Evolutionary conservation across 2,329 filamentous ascomycete species (phyloP).

Genomic region (Alternaria tenuissima): DNA sequence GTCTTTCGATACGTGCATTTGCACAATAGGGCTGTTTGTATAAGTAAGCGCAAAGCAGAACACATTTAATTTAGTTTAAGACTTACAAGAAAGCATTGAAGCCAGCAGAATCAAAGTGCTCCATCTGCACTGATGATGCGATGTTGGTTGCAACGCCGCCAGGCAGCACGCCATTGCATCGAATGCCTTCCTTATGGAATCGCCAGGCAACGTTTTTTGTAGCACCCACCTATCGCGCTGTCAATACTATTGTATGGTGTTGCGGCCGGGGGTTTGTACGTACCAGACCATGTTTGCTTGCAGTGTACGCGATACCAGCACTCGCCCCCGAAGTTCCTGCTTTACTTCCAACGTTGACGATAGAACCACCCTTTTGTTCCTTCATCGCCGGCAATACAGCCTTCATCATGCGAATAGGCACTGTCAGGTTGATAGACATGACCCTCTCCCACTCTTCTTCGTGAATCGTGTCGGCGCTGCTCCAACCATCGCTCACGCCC

Average conservation of each 20-base stretch:
- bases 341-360: slow-evolving; percentile 53
- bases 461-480: slow-evolving; percentile 50
- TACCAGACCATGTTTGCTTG: slow-evolving; percentile 56
- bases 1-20: slow-evolving; percentile 35
- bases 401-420: slow-evolving; percentile 56
- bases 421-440: slow-evolving; percentile 55
- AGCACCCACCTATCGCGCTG: slow-evolving; percentile 48
- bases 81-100: slow-evolving; percentile 34
- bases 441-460: slow-evolving; percentile 54
- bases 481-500: slow-evolving; percentile 55
- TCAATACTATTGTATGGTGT: neutral
- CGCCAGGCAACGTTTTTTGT: slow-evolving; percentile 60
- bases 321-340: slow-evolving; percentile 49
- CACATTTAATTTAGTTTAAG: neutral
- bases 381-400: slow-evolving; percentile 55
- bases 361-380: slow-evolving; percentile 50
- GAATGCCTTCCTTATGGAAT: slow-evolving; percentile 56
- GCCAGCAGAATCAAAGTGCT: slow-evolving; percentile 31
- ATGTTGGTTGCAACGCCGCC: slow-evolving; percentile 44
- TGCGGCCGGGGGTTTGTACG: slow-evolving; percentile 11
- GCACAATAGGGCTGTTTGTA: slow-evolving; percentile 24
- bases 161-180: slow-evolving; percentile 58
- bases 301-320: slow-evolving; percentile 57
- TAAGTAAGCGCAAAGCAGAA: slow-evolving; percentile 8
- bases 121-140: slow-evolving; percentile 33